Evolutionary conservation across 2,329 filamentous ascomycete genomes (phyloP).

Genomic region (Magnaporthiopsis rhizophila): DNA sequence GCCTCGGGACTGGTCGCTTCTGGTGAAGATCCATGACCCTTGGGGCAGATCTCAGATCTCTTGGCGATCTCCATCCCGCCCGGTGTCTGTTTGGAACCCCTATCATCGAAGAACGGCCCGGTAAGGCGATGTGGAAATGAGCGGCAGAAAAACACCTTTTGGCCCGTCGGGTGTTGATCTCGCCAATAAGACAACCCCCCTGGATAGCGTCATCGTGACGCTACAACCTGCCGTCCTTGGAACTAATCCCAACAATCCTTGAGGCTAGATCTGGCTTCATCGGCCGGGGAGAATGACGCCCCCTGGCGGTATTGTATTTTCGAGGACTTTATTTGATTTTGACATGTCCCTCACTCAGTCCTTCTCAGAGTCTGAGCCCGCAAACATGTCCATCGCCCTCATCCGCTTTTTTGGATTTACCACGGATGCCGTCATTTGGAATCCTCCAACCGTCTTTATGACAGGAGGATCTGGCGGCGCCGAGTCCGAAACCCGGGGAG

Average conservation of each 20-base stretch:
- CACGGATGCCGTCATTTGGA: constrained; percentile 17
- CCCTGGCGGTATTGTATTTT: background rate
- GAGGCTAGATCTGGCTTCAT: background rate
- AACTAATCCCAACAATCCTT: background rate
- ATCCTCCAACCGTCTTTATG: constrained; percentile 14
- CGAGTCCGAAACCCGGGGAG: constrained; percentile 3
- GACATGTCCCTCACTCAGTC: constrained; percentile 13
- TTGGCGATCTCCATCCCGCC: too few relatives aligned
- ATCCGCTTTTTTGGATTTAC: constrained; percentile 49
- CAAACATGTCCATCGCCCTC: constrained; percentile 82
- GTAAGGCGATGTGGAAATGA: background rate
- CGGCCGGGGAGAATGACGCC: too few relatives aligned
- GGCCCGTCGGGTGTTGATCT: background rate
- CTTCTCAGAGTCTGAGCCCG: constrained; percentile 52
- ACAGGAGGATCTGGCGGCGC: background rate
- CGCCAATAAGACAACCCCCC: background rate
- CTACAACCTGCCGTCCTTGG: background rate
- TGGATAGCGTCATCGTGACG: background rate
- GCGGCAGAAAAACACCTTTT: background rate
- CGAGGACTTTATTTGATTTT: background rate
- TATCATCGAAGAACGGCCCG: too few relatives aligned
- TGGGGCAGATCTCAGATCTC: too few relatives aligned
- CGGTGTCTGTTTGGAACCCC: too few relatives aligned
- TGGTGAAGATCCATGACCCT: too few relatives aligned
- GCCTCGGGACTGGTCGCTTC: too few relatives aligned